A percentile compares a stretch with the other conserved stretches of the same genome.
Evolutionary conservation across 2,329 filamentous ascomycete species (phyloP).

Genomic region (Helotiales sp.): DNA sequence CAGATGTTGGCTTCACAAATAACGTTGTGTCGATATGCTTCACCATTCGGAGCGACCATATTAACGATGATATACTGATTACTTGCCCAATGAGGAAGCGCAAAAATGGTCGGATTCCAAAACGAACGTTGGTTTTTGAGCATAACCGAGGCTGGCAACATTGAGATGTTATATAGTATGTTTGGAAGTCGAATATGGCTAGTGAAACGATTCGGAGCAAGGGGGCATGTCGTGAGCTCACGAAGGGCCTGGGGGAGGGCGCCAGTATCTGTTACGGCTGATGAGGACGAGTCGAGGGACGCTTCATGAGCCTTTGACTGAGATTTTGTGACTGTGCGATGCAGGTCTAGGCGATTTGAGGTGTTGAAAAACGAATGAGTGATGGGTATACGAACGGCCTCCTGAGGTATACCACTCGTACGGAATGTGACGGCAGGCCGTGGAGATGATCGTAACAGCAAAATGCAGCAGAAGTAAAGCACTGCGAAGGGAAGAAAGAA

Average conservation of each 20-base stretch:
- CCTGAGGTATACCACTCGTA: neutral
- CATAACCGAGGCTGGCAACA: conserved; percentile 25
- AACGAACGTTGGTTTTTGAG: conserved; percentile 33
- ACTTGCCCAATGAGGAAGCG: conserved; percentile 39
- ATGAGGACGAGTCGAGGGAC: neutral
- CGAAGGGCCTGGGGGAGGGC: conserved; percentile 13
- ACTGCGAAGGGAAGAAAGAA: conserved; percentile 20
- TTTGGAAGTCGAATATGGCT: conserved; percentile 37
- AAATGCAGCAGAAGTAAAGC: conserved; percentile 13
- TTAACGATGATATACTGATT: conserved; percentile 40
- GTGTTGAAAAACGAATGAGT: conserved; percentile 10
- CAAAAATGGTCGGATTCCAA: conserved; percentile 41
- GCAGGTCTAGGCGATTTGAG: neutral
- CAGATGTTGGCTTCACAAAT: conserved; percentile 42
- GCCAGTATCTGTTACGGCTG: neutral
- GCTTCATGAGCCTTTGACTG: neutral
- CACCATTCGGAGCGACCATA: conserved; percentile 36
- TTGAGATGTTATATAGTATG: conserved; percentile 38
- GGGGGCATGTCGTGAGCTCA: conserved; percentile 19
- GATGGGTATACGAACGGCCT: conserved; percentile 9
- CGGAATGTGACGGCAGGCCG: neutral
- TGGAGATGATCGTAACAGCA: neutral
- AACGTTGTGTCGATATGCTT: conserved; percentile 39
- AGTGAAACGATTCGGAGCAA: conserved; percentile 34
- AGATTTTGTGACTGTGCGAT: neutral